Evolutionary conservation across 495 filamentous ascomycete genomes (phyloP), one percentile per base, ranked within the genome.

Genomic region (Xylaria telfairii): DNA sequence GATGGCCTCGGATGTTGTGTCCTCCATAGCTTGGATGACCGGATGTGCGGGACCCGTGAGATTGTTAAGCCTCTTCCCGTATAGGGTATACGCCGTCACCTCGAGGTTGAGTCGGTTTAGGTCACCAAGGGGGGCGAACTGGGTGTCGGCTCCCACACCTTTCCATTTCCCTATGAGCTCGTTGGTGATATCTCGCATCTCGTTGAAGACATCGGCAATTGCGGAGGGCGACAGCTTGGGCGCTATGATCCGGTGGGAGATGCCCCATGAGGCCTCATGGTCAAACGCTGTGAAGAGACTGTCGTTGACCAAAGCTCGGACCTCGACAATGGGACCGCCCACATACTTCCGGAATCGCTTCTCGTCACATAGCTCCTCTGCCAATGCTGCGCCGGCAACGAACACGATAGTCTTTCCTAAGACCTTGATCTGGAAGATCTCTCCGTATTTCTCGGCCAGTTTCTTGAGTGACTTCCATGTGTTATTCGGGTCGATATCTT

Each of bases 131-230:
- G 87, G 87, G 10, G 79, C 71, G 67, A 93, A 89, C 24, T 81
- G 76, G 56, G 83, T 77, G 4, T 83, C 79, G 1, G 82, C 74
- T 0, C 87, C 91, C 30, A 86, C 81, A 13, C 85, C 81, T 8
- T 85, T 86, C 92, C 92, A 95, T 75, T 91, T 93, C 44, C 88
- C 81, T 17, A 90, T 83, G 32, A 95, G 78, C 73, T 94, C 92
- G 6, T 78, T 79, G 0, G 89, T 86, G 68, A 90, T 87, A 72
- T 90, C 88, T 47, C 90, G 83, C 85, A 94, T 89, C 64, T 90
- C 90, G 74, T 82, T 81, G 73, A 91, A 92, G 83, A 89, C 90
- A 13, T 70, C 77, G 56, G 83, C 82, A 70, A 93, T 85, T n/a
- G 83, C 76, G 12, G 89, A 69, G 0, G 91, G 87, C 0, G 89